These are phyloP conservation scores for Spatholobus suberectus DNA, from an alignment of 306 rosid genomes.

Conservation along the genomic window DNA sequence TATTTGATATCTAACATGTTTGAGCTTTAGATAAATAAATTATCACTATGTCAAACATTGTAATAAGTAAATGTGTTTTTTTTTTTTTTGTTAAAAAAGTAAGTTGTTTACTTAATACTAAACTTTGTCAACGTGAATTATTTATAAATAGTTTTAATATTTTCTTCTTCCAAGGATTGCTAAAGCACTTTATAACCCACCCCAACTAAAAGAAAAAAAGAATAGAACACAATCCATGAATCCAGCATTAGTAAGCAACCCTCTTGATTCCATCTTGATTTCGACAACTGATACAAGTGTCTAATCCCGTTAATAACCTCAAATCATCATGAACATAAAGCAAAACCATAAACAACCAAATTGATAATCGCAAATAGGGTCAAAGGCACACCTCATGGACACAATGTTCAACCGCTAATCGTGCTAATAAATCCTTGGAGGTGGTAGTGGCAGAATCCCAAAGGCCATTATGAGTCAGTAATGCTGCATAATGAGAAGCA, in stretches of 20 bases:
- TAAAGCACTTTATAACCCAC: background rate
- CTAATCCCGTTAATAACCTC: background rate
- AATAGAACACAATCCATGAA: background rate
- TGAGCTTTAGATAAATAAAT: no score
- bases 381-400: conserved; percentile 76
- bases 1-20: no score
- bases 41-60: no score
- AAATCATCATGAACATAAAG: conserved; percentile 27
- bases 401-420: conserved; percentile 87
- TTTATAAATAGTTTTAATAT: no score
- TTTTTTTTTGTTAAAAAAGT: no score
- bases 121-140: no score
- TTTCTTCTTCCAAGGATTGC: background rate
- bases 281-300: background rate
- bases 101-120: no score
- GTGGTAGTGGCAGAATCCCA: conserved; percentile 91
- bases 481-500: conserved; percentile 80
- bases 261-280: conserved; percentile 11
- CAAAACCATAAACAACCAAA: conserved; percentile 25
- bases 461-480: conserved; percentile 83
- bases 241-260: background rate
- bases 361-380: background rate
- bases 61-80: no score
- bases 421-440: conserved; percentile 73
- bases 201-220: background rate